Evolutionary conservation across 163 green algal genomes (phyloP), one percentile per base, ranked within the genome.

Genomic region (Chlorella variabilis): DNA sequence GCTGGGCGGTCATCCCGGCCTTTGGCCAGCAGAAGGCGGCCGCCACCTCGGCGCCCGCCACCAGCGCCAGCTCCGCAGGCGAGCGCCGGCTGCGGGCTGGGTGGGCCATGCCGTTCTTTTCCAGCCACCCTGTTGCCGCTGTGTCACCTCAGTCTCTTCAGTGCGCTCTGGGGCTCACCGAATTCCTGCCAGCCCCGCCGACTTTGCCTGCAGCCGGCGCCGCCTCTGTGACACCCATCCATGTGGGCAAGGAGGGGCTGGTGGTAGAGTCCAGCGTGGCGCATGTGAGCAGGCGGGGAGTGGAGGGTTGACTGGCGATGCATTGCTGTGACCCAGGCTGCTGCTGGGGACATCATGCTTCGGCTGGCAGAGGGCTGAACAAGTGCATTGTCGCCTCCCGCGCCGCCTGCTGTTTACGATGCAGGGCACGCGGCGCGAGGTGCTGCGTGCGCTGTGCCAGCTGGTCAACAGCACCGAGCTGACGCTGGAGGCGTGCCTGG

Each of bases 401-500:
- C n/a, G n/a, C n/a, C n/a, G n/a, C n/a, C n/a, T n/a, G n/a, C n/a
- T n/a, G n/a, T n/a, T n/a, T n/a, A 6, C 27, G 20, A 39, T 49
- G 56, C 65, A 86, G 42, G 90, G 91, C n/a, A 36, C 81, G 9
- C 88, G 88, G 27, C 74, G 81, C 23, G 93, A 93, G 69, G 41
- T 88, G 51, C 89, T 97, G 63, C 91, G 93, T 33, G 86, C 82
- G 33, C 88, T 95, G 77, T 93, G 87, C 68, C 86, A 91, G 56
- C 71, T 96, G 4, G 67, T 90, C 67, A 97, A 97, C 82, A 75
- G 49, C 61, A 94, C 87, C 1, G 66, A 85, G 34, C 82, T 95
- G 29, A 33, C 76, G 7, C 83, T 96, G 71, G 90, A 96, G 85
- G 92, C 93, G 8, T 82, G 70, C 8, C 83, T 94, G 78, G 63